Evolutionary conservation across 192 early-diverging fungal species (phyloP).

Genomic region (Entophlyctis luteolus): DNA sequence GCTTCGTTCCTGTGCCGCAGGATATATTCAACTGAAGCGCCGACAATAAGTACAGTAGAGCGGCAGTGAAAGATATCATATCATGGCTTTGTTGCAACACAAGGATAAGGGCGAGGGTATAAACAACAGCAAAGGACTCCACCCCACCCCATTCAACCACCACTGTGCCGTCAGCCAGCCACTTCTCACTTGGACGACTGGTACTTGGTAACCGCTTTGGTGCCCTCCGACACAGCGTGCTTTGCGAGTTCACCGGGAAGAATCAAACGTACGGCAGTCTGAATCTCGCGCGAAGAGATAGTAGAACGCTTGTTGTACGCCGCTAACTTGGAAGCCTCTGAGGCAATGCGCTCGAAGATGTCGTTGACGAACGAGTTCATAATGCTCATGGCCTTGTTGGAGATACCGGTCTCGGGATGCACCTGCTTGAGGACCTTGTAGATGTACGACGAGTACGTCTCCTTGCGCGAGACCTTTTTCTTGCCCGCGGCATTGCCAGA

Average conservation of each 20-base stretch:
- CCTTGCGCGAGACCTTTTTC: conserved; percentile 70
- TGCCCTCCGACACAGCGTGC: conserved; percentile 96
- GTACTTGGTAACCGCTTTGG: conserved; percentile 98
- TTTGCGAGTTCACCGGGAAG: conserved; percentile 93
- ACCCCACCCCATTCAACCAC: too few species aligned
- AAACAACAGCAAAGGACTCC: too few species aligned
- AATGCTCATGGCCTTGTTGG: conserved; percentile 97
- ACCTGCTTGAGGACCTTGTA: conserved; percentile 98
- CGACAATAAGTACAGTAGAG: too few species aligned
- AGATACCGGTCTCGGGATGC: conserved; percentile 97
- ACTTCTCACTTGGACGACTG: conserved; percentile 70
- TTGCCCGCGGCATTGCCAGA: conserved; percentile 2
- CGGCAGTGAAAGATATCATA: too few species aligned
- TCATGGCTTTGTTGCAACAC: too few species aligned
- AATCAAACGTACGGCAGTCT: conserved; percentile 71
- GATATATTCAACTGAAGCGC: too few species aligned
- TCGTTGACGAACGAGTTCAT: conserved; percentile 98
- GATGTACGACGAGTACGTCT: conserved; percentile 95
- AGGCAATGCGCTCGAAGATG: conserved; percentile 95
- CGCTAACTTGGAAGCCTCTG: conserved; percentile 60
- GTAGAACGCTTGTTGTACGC: conserved; percentile 94
- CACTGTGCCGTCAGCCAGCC: too few species aligned
- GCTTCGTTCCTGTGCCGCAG: too few species aligned
- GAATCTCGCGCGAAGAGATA: conserved; percentile 93
- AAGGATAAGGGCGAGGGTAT: too few species aligned